Evolutionary conservation across 108 stramenopile genomes (phyloP).

Genomic region (Nannochloropsis gaditana): DNA sequence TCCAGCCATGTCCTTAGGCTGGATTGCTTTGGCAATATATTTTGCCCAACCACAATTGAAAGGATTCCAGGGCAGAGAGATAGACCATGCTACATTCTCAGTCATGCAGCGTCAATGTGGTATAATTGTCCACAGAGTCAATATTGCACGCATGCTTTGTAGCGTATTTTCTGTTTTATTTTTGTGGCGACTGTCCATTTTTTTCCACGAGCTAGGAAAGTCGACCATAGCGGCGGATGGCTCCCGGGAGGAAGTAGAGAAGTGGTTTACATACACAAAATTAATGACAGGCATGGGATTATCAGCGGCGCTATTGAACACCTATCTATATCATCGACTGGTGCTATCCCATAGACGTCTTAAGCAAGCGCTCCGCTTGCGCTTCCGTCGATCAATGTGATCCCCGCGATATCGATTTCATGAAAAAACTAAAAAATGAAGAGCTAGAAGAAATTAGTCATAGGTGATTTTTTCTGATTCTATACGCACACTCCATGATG

Average conservation of each 20-base stretch:
- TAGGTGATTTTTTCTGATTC: no score
- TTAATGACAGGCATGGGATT: neutral
- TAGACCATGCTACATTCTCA: neutral
- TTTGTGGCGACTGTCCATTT: neutral
- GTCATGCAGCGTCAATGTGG: neutral
- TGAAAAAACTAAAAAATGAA: no score
- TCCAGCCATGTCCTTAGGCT: neutral
- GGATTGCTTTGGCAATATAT: neutral
- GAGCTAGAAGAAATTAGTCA: no score
- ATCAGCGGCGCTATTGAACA: conserved; percentile 12
- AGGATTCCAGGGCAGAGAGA: neutral
- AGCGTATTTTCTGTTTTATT: neutral
- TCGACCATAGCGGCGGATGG: neutral
- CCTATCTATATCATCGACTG: neutral
- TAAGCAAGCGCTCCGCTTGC: neutral
- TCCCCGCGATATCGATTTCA: no score
- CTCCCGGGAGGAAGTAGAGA: neutral
- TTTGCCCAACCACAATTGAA: neutral
- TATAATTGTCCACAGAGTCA: neutral
- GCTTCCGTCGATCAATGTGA: neutral
- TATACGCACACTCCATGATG: no score
- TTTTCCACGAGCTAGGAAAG: neutral
- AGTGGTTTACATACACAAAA: neutral
- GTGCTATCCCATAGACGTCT: neutral
- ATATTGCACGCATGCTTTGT: conserved; percentile 12